Percentiles rank a stretch among this genome's conserved stretches.
Conservation (phyloP, 192 early-diverging fungal genomes). For the Backusella circina region DNA sequence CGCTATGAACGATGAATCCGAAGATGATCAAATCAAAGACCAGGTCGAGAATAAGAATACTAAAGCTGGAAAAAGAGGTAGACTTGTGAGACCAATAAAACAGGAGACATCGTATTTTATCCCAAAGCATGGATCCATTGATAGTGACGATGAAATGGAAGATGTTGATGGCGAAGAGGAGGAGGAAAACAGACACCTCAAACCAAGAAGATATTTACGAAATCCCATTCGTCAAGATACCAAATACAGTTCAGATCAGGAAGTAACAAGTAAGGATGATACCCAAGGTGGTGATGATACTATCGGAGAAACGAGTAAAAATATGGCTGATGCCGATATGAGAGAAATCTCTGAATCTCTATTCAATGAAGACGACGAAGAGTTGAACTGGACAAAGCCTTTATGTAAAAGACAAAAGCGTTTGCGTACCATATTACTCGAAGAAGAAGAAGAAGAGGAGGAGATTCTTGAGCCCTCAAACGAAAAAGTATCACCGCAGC, state of each 20-base stretch:
- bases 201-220: too few species aligned
- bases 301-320: too few species aligned
- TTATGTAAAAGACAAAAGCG: background rate
- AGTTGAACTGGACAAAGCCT: background rate
- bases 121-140: too few species aligned
- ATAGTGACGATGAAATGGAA: too few species aligned
- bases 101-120: too few species aligned
- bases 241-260: too few species aligned
- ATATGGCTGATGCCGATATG: too few species aligned
- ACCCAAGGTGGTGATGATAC: background rate
- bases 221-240: too few species aligned
- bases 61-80: background rate
- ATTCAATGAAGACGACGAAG: too few species aligned
- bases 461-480: background rate
- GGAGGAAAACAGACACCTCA: too few species aligned
- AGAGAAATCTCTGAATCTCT: too few species aligned
- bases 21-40: background rate
- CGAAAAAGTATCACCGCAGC: background rate
- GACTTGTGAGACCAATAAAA: background rate
- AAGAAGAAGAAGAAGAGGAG: background rate
- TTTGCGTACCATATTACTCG: background rate
- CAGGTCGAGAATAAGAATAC: background rate
- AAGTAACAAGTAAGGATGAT: background rate
- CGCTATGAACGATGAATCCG: background rate
- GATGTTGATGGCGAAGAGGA: too few species aligned